Conservation (phyloP, 169 alveolate genomes). For the Eimeria praecox region DNA sequence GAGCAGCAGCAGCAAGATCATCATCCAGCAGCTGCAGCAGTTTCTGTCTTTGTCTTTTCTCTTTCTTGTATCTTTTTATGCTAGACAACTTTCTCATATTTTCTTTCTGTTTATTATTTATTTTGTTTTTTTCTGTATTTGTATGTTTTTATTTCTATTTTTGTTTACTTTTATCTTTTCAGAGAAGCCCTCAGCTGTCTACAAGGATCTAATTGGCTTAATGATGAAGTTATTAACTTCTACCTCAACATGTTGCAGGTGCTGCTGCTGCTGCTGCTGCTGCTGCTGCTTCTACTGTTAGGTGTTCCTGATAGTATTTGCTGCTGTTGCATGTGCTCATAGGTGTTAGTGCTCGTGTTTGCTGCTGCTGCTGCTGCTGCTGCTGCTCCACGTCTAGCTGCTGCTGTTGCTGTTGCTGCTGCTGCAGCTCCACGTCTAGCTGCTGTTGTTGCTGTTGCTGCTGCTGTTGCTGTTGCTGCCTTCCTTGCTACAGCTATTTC, state of each 20-base stretch:
- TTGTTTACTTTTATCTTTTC: slow-evolving; percentile 49
- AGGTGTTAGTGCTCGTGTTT: background rate
- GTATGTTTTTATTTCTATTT: background rate
- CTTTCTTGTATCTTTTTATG: background rate
- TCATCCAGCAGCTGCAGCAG: background rate
- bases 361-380: slow-evolving; percentile 45
- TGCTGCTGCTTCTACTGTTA: background rate
- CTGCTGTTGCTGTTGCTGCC: background rate
- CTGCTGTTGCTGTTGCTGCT: background rate
- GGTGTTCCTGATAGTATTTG: background rate
- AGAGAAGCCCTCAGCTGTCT: slow-evolving; percentile 87
- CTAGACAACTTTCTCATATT: background rate
- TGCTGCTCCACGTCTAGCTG: background rate
- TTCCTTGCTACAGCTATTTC: background rate
- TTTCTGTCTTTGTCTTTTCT: background rate
- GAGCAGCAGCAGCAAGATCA: background rate
- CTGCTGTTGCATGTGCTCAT: background rate
- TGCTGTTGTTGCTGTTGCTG: slow-evolving; percentile 20
- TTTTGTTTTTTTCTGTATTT: background rate
- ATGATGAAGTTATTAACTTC: slow-evolving; percentile 94
- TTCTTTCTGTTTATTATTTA: too few species aligned
- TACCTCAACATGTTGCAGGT: slow-evolving; percentile 90
- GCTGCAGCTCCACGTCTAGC: too few species aligned
- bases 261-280: background rate
- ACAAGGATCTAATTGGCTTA: slow-evolving; percentile 91